These are phyloP conservation scores for Emericellopsis atlantica DNA, from an alignment of 2,329 filamentous ascomycete species.

Conservation along the genomic window DNA sequence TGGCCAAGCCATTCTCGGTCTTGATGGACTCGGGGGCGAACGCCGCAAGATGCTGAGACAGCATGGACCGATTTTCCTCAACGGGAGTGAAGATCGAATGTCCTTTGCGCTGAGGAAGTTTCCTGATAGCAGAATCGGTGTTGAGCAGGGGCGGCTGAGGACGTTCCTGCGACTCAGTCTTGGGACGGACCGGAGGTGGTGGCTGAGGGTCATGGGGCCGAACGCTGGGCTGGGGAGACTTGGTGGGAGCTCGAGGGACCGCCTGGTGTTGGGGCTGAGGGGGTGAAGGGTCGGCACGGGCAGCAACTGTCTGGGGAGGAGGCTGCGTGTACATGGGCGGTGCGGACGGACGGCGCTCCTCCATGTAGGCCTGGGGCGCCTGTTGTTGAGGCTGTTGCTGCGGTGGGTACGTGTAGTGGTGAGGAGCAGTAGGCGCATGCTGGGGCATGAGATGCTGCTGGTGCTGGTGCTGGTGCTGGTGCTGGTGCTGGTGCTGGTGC, in stretches of 20 bases:
- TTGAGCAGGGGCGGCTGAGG: constrained; percentile 34
- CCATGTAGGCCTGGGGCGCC: constrained; percentile 42
- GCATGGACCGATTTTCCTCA: constrained; percentile 78
- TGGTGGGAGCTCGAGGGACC: constrained; percentile 36
- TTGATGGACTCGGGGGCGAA: constrained; percentile 43
- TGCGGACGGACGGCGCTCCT: constrained; percentile 64
- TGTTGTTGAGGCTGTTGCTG: constrained; percentile 18
- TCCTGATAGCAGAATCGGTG: constrained; percentile 40
- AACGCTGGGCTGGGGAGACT: constrained; percentile 32
- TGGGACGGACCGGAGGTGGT: constrained; percentile 36
- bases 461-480: constrained; percentile 24
- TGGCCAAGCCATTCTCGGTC: constrained; percentile 21
- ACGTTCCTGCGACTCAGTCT: constrained; percentile 30
- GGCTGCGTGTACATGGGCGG: constrained; percentile 50
- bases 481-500: constrained; percentile 23
- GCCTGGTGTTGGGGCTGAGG: constrained; percentile 44
- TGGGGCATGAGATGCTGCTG: constrained; percentile 18
- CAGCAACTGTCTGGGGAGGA: constrained; percentile 30
- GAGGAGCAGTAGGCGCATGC: constrained; percentile 10
- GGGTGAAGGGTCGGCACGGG: constrained; percentile 45
- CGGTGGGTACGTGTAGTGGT: constrained; percentile 12
- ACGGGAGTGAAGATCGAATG: constrained; percentile 97
- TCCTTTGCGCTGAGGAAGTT: constrained; percentile 62
- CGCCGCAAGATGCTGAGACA: constrained; percentile 69
- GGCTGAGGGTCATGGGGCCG: constrained; percentile 38